Conservation (phyloP, 805 yeast species). For the Kuraishia molischiana region DNA sequence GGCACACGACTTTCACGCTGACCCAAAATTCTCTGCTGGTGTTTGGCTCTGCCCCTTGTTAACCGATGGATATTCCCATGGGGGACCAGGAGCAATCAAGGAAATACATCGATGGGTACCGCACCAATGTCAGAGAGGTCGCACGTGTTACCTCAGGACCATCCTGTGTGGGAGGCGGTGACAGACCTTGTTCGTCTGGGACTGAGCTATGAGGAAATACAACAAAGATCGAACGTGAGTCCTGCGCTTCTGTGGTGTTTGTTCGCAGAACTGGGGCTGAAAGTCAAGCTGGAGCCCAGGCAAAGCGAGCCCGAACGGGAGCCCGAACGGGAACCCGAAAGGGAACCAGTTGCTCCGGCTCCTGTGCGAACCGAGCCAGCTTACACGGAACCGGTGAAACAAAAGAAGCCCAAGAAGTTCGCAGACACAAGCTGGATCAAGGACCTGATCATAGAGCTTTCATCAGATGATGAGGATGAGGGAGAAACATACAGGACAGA, state of each 20-base stretch:
- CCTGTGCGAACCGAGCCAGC: no score
- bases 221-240: constrained; percentile 1
- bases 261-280: neutral
- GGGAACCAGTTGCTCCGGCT: no score
- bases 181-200: constrained; percentile 13
- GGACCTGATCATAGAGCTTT: constrained; percentile 9
- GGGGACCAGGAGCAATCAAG: no score
- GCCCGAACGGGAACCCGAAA: no score
- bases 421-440: constrained; percentile 10
- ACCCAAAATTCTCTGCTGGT: no score
- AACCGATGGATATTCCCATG: no score
- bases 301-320: constrained; percentile 4
- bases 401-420: no score
- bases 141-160: constrained; percentile 4
- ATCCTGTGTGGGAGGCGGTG: constrained; percentile 14
- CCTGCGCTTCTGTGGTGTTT: neutral
- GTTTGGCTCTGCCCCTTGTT: no score
- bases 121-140: no score
- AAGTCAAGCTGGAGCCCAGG: neutral
- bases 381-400: no score
- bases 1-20: no score
- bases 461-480: constrained; percentile 6
- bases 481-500: constrained; percentile 2
- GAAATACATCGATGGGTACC: no score
- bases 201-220: constrained; percentile 9